These are phyloP conservation scores for Ensete glaucum DNA, from an alignment of 176 grass and related monocot genomes.

Conservation along the genomic window DNA sequence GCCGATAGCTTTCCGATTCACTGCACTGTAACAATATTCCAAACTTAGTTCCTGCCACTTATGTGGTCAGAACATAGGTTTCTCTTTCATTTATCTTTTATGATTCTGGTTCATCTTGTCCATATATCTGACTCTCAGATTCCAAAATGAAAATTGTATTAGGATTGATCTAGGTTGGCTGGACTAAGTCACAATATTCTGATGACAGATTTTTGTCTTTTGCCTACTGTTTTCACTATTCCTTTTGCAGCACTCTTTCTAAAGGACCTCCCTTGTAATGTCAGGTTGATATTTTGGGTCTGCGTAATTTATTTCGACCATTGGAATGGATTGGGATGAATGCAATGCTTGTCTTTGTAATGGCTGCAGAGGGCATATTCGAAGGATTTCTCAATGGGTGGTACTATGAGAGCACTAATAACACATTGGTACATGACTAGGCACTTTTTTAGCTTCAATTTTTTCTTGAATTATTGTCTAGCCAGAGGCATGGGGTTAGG, in stretches of 20 bases:
- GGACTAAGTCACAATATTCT: no score
- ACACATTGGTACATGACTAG: constrained; percentile 56
- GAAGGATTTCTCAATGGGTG: constrained; percentile 93
- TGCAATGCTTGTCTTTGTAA: constrained; percentile 93
- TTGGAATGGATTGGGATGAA: constrained; percentile 89
- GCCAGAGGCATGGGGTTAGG: neutral
- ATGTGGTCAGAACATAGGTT: no score
- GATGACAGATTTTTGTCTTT: no score
- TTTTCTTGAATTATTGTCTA: neutral
- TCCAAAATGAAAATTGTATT: no score
- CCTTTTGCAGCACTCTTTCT: no score
- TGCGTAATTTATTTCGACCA: constrained; percentile 34
- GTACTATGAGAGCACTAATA: constrained; percentile 81
- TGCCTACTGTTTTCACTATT: no score
- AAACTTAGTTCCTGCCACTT: no score
- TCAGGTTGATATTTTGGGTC: constrained; percentile 59
- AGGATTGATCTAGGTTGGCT: no score
- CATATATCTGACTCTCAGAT: no score
- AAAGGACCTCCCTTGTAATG: neutral
- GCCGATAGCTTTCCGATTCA: neutral
- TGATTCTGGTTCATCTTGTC: no score
- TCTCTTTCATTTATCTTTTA: no score
- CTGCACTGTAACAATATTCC: neutral
- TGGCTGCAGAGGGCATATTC: constrained; percentile 88
- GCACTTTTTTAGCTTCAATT: neutral